These are phyloP conservation scores for Thamnidium elegans DNA, from an alignment of 192 early-diverging fungal species.

Conservation along the genomic window DNA sequence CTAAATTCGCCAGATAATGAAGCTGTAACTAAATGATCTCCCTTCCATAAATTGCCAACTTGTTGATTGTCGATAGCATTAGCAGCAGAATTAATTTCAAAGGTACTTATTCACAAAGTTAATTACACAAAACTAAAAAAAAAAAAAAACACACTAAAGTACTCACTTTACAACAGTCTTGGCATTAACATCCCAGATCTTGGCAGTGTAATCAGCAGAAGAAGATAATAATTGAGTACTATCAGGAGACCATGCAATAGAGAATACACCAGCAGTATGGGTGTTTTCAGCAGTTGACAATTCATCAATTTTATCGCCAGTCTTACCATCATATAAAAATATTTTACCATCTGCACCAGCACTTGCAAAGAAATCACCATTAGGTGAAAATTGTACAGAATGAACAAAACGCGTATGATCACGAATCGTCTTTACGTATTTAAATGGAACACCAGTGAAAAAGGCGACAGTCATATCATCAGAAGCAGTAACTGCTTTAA, in stretches of 20 bases:
- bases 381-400: conserved; percentile 79
- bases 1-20: conserved; percentile 88
- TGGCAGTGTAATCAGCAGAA: conserved; percentile 82
- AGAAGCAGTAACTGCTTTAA: conserved; percentile 87
- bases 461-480: conserved; percentile 91
- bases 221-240: conserved; percentile 71
- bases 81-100: conserved; percentile 41
- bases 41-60: conserved; percentile 90
- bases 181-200: conserved; percentile 85
- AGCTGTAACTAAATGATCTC: conserved; percentile 66
- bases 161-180: conserved; percentile 63
- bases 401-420: conserved; percentile 93
- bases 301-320: conserved; percentile 70
- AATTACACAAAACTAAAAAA: too few species aligned
- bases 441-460: conserved; percentile 91
- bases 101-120: conserved; percentile 39
- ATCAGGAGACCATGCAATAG: conserved; percentile 87
- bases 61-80: conserved; percentile 74
- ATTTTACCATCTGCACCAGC: conserved; percentile 86
- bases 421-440: conserved; percentile 63
- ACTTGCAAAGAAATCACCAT: conserved; percentile 78
- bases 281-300: conserved; percentile 43
- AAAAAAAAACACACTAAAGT: background rate
- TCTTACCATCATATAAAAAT: conserved; percentile 92
- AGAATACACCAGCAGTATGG: conserved; percentile 83